Conservation (phyloP, 768 basidiomycete species). For the Rhodosporidiobolus odoratus region DNA sequence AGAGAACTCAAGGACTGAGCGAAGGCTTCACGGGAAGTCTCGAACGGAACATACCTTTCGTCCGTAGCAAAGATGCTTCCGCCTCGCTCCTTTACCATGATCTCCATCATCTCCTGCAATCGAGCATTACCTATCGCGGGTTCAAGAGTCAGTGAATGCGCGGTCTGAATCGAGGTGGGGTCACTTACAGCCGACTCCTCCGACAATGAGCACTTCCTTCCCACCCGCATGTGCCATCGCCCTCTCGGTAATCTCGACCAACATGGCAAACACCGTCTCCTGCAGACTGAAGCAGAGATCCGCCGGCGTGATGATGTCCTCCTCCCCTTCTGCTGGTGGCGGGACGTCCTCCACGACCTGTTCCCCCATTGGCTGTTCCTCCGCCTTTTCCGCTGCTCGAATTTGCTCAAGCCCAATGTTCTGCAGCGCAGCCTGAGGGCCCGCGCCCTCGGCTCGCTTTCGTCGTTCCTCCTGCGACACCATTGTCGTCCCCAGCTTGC, state of each 20-base stretch:
- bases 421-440: conserved; percentile 28
- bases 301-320: conserved; percentile 81
- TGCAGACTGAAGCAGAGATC: conserved; percentile 96
- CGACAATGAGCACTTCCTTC: conserved; percentile 92
- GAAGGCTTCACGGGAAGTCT: neutral
- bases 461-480: conserved; percentile 36
- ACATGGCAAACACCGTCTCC: conserved; percentile 95
- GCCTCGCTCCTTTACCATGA: conserved; percentile 85
- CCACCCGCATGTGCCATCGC: conserved; percentile 99
- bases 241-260: conserved; percentile 96
- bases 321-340: conserved; percentile 45
- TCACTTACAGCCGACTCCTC: conserved; percentile 94
- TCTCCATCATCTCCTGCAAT: conserved; percentile 96
- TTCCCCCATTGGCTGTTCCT: neutral
- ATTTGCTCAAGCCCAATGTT: conserved; percentile 28
- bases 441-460: conserved; percentile 22
- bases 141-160: neutral
- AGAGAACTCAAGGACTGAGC: neutral
- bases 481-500: conserved; percentile 13
- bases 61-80: conserved; percentile 92
- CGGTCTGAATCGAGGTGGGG: neutral
- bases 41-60: conserved; percentile 62
- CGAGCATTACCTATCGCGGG: conserved; percentile 85
- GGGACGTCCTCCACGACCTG: conserved; percentile 16
- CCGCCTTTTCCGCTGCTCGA: no score